Evolutionary conservation across 352 stramenopile genomes (phyloP).

Genomic region (Phytophthora meadii): DNA sequence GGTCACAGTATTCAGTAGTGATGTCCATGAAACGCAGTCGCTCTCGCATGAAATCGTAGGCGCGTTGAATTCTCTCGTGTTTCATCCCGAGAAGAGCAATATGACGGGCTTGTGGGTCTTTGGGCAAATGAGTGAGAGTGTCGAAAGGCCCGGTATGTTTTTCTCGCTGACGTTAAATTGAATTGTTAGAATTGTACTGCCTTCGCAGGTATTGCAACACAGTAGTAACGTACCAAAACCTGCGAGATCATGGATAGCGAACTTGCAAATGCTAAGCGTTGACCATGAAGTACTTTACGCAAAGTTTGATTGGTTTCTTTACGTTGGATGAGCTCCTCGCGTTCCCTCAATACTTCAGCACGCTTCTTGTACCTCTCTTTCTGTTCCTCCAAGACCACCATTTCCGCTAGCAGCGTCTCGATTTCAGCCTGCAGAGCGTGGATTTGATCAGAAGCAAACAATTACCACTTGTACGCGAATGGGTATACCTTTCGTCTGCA

Average conservation of each 20-base stretch:
- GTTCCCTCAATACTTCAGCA: slow-evolving; percentile 11
- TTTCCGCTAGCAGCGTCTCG: slow-evolving; percentile 24
- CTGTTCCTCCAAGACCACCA: slow-evolving; percentile 19
- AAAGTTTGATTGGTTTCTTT: slow-evolving; percentile 22
- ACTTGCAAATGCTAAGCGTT: slow-evolving; percentile 32
- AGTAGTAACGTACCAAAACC: slow-evolving; percentile 18
- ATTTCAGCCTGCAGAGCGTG: slow-evolving; percentile 22
- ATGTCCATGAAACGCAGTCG: slow-evolving; percentile 36
- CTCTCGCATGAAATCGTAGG: slow-evolving; percentile 35
- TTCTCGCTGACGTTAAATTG: slow-evolving; percentile 11
- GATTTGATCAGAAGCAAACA: too few relatives aligned
- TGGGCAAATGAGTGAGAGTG: slow-evolving; percentile 21
- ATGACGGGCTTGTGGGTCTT: slow-evolving; percentile 13
- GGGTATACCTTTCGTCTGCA: slow-evolving; percentile 25
- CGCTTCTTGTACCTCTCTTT: slow-evolving; percentile 15
- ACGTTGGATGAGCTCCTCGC: slow-evolving; percentile 19
- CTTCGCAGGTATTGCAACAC: too few relatives aligned
- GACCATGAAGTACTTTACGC: slow-evolving; percentile 24
- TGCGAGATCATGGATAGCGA: slow-evolving; percentile 33
- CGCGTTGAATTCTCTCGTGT: slow-evolving; percentile 30
- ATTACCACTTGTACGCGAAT: not conserved
- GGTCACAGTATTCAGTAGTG: slow-evolving; percentile 35
- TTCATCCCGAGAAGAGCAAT: slow-evolving; percentile 31
- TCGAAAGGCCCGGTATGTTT: slow-evolving; percentile 35
- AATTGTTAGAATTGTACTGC: not conserved